Percentiles rank a stretch among this genome's conserved stretches.
phyloP scores from a whole-genome alignment of 2,329 filamentous ascomycete genomes.

The Aspergillus hiratsukae region DNA sequence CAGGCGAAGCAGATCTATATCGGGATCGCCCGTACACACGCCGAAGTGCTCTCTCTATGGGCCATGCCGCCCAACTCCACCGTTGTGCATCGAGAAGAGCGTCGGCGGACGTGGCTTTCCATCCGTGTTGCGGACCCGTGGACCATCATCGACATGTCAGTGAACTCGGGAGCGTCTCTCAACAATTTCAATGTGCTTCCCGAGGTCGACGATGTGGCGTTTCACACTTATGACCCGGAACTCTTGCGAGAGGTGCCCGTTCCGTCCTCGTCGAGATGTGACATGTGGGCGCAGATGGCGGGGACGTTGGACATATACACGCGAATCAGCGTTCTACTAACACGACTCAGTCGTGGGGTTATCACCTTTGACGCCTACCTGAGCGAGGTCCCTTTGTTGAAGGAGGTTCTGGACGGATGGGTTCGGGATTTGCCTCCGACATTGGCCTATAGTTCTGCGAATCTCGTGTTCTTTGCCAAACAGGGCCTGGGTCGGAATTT shows the following conservation, averaged over 20 bases:
- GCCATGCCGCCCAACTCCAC: background rate
- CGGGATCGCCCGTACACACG: conserved; percentile 17
- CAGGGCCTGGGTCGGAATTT: conserved; percentile 17
- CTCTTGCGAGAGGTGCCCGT: conserved; percentile 1
- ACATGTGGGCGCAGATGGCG: conserved; percentile 21
- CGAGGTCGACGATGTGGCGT: conserved; percentile 17
- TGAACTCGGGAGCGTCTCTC: conserved; percentile 9
- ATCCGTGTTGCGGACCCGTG: conserved; percentile 17
- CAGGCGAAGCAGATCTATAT: conserved; percentile 19
- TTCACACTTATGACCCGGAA: conserved; percentile 9
- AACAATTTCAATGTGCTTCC: conserved; percentile 2
- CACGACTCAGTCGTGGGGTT: conserved; percentile 10
- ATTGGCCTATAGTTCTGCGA: conserved; percentile 10
- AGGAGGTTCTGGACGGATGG: conserved; percentile 14
- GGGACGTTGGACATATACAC: conserved; percentile 15
- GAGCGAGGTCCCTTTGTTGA: conserved; percentile 7
- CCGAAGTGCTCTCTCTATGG: conserved; percentile 12
- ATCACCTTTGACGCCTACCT: conserved; percentile 16
- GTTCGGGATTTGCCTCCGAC: conserved; percentile 7
- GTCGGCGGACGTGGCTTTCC: conserved; percentile 17
- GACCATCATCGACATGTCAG: conserved; percentile 17
- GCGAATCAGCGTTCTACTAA: conserved; percentile 12
- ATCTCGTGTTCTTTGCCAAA: conserved; percentile 10
- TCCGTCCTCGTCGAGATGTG: conserved; percentile 4
- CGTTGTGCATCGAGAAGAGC: conserved; percentile 12